These are phyloP conservation scores for Leptoxyphium fumago DNA, from an alignment of 2,329 filamentous ascomycete species.

Conservation along the genomic window DNA sequence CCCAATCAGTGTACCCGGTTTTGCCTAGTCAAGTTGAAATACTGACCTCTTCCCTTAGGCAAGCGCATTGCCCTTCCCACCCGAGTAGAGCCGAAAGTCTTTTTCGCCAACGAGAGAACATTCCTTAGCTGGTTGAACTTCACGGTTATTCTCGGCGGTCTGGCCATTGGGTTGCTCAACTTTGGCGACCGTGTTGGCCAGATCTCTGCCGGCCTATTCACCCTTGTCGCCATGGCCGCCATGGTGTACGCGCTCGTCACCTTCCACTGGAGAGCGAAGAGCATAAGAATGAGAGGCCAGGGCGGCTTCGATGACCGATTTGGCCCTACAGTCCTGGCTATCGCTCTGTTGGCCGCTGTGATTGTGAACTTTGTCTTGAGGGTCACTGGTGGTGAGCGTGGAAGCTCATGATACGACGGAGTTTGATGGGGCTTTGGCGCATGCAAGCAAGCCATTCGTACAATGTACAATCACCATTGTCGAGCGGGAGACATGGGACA, in stretches of 20 bases:
- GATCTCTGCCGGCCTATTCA: conserved; percentile 88
- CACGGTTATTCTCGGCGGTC: conserved; percentile 91
- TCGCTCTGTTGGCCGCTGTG: conserved; percentile 77
- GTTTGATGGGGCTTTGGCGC: neutral
- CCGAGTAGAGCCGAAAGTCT: conserved; percentile 97
- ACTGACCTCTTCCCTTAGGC: conserved; percentile 38
- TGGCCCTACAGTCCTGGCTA: conserved; percentile 77
- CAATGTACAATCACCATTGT: too few species aligned
- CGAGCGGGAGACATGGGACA: too few species aligned
- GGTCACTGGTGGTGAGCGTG: conserved; percentile 27
- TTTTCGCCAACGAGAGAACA: conserved; percentile 99
- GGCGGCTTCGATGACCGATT: conserved; percentile 94
- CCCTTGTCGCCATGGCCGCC: conserved; percentile 79
- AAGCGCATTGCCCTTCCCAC: conserved; percentile 97
- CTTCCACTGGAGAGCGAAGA: conserved; percentile 94
- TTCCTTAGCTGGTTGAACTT: conserved; percentile 99
- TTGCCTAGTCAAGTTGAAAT: neutral
- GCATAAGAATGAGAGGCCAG: conserved; percentile 79
- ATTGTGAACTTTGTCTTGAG: conserved; percentile 89
- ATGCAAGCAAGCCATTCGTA: neutral
- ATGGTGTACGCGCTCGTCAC: conserved; percentile 93
- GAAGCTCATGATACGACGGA: neutral
- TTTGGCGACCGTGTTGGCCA: conserved; percentile 91
- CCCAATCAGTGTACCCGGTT: neutral
- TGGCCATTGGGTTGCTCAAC: conserved; percentile 94